phyloP scores from a whole-genome alignment of 75 land plant genomes.

The Sequoiadendron giganteum region DNA sequence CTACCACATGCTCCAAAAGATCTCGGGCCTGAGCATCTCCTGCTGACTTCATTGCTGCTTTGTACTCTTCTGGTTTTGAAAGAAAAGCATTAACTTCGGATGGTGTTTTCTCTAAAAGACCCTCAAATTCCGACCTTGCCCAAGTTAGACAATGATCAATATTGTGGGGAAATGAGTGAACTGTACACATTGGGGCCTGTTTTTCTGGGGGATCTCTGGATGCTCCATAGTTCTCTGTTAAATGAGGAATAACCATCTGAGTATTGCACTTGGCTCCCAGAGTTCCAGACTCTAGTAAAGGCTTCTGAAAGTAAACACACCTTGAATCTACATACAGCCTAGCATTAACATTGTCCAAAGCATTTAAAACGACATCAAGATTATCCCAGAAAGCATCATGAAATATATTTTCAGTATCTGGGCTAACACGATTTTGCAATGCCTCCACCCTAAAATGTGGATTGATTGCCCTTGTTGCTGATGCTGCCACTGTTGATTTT shows the following conservation, averaged over 20 bases:
- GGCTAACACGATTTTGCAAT: conserved; percentile 76
- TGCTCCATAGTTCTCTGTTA: conserved; percentile 95
- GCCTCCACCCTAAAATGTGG: conserved; percentile 64
- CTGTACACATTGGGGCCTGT: conserved; percentile 97
- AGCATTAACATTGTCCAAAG: conserved; percentile 88
- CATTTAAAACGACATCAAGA: conserved; percentile 76
- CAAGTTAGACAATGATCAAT: conserved; percentile 91
- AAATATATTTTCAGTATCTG: conserved; percentile 88
- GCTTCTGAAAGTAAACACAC: conserved; percentile 93
- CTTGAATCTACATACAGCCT: conserved; percentile 83
- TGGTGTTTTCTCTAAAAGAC: conserved; percentile 86
- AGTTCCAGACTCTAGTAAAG: conserved; percentile 88
- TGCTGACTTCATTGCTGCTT: conserved; percentile 54
- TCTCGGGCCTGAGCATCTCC: conserved; percentile 94
- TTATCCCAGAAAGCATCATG: conserved; percentile 87
- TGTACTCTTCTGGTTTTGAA: conserved; percentile 63
- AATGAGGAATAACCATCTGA: conserved; percentile 94
- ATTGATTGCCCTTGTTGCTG: conserved; percentile 76
- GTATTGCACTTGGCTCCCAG: conserved; percentile 92
- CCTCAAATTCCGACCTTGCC: conserved; percentile 96
- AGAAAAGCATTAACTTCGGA: conserved; percentile 75
- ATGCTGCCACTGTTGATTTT: conserved; percentile 86
- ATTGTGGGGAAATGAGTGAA: conserved; percentile 93
- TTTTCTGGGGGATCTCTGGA: conserved; percentile 95
- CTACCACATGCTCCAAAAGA: conserved; percentile 72